These are phyloP conservation scores for Magnaporthiopsis rhizophila DNA, from an alignment of 2,329 filamentous ascomycete species.

Conservation along the genomic window DNA sequence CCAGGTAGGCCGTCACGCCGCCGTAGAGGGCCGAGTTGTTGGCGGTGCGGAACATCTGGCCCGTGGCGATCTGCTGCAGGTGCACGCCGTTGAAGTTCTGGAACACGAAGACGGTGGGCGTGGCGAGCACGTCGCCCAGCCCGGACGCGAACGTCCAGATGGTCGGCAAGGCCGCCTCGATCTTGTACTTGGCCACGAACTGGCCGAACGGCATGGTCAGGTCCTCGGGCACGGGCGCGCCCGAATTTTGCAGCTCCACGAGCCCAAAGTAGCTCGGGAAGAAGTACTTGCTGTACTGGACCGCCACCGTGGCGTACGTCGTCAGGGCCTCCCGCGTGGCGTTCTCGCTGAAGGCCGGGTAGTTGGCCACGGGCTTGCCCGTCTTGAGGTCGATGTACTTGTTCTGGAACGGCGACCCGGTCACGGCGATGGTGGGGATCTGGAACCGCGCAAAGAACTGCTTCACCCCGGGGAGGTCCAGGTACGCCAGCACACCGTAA, in stretches of 20 bases:
- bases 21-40: conserved; percentile 27
- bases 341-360: conserved; percentile 11
- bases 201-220: conserved; percentile 35
- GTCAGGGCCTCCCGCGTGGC: conserved; percentile 13
- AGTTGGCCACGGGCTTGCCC: conserved; percentile 20
- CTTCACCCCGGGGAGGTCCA: conserved; percentile 22
- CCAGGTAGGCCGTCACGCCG: conserved; percentile 22
- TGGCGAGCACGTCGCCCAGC: conserved; percentile 30
- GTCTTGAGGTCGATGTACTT: conserved; percentile 25
- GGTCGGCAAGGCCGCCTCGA: conserved; percentile 28
- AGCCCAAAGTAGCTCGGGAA: conserved; percentile 23
- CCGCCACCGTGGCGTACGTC: conserved; percentile 12
- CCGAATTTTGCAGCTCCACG: conserved; percentile 22
- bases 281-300: conserved; percentile 21
- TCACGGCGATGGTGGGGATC: conserved; percentile 15
- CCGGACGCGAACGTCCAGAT: conserved; percentile 30
- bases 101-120: conserved; percentile 33
- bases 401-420: conserved; percentile 13
- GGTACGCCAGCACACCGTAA: conserved; percentile 26
- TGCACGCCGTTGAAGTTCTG: conserved; percentile 24
- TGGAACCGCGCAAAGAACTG: conserved; percentile 34
- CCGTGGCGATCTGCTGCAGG: background rate
- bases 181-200: conserved; percentile 35
- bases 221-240: conserved; percentile 30
- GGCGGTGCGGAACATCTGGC: conserved; percentile 1